Evolutionary conservation across 192 early-diverging fungal species (phyloP), one percentile per base, ranked within the genome.

Genomic region (Backusella morwellensis): DNA sequence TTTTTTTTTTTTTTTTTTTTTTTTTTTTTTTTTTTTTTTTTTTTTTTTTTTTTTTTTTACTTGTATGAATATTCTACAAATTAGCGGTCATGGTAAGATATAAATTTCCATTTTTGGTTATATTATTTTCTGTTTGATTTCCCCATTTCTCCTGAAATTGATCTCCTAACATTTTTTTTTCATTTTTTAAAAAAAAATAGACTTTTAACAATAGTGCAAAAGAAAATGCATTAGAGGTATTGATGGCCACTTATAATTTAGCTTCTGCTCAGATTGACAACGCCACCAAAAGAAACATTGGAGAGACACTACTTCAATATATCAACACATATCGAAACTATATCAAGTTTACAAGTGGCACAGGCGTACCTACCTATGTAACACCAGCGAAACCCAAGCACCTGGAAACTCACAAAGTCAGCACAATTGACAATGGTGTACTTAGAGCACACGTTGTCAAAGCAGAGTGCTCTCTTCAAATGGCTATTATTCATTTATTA

Each of bases 251-350:
- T 3, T 81, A 74, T 12, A 59, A 44, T 29, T 44, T 81, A 35
- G 80, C 80, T 15, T 68, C 73, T 40, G 76, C 80, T 17, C 80
- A 81, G 44, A 77, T 81, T 3, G 73, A 81, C 66, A 66, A 68
- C 19, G 76, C 80, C 36, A 73, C 80, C 0, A 77, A 75, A 29
- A 72, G 59, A 26, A 69, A 41, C 17, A 54, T 80, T 70, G 40
- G 79, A 75, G 56, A 85, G 76, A 42, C 84, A 76, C 76, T 83
- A 14, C 59, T 70, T 36, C 67, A 73, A 3, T 83, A 85, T n/a
- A 76, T 88, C 38, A 77, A 81, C 2, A 81, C 73, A 70, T 82
- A 85, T 69, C 73, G 84, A 66, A 19, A 78, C 44, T 66, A 70
- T 23, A 70, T 77, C 17, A 71, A 70, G 15, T 66, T 59, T 44